These are phyloP conservation scores for Solioccasus polychromus DNA, from an alignment of 768 basidiomycete genomes.

Conservation along the genomic window DNA sequence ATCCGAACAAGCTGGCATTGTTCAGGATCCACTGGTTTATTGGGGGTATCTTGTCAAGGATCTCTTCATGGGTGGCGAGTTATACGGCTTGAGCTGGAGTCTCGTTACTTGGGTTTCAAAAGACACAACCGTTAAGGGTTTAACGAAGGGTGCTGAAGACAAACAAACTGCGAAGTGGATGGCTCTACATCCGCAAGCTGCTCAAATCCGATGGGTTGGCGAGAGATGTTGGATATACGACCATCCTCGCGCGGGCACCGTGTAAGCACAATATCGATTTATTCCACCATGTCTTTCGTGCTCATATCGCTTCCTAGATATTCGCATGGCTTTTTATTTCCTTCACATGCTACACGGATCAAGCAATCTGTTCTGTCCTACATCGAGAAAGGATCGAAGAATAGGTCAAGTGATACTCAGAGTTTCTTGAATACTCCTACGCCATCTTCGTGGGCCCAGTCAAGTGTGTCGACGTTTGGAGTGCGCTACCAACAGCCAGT, in stretches of 20 bases:
- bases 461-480: conserved; percentile 85
- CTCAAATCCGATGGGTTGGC: conserved; percentile 82
- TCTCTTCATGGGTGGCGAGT: conserved; percentile 92
- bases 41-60: conserved; percentile 93
- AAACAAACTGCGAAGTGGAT: conserved; percentile 95
- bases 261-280: conserved; percentile 49
- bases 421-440: conserved; percentile 32
- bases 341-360: conserved; percentile 76
- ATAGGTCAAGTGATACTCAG: conserved; percentile 31
- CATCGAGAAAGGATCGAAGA: conserved; percentile 43
- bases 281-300: conserved; percentile 2
- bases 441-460: conserved; percentile 69
- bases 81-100: conserved; percentile 87
- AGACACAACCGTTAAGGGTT: conserved; percentile 60
- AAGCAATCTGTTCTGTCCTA: conserved; percentile 53
- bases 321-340: conserved; percentile 93
- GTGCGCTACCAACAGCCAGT: conserved; percentile 69
- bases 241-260: conserved; percentile 90
- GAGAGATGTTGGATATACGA: conserved; percentile 99
- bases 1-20: conserved; percentile 9
- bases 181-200: conserved; percentile 73
- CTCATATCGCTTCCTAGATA: conserved; percentile 51
- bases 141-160: conserved; percentile 85
- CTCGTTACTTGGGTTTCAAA: conserved; percentile 85
- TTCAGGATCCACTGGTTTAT: conserved; percentile 70